Conservation (phyloP, 345 rosid species). For the Punica granatum region DNA sequence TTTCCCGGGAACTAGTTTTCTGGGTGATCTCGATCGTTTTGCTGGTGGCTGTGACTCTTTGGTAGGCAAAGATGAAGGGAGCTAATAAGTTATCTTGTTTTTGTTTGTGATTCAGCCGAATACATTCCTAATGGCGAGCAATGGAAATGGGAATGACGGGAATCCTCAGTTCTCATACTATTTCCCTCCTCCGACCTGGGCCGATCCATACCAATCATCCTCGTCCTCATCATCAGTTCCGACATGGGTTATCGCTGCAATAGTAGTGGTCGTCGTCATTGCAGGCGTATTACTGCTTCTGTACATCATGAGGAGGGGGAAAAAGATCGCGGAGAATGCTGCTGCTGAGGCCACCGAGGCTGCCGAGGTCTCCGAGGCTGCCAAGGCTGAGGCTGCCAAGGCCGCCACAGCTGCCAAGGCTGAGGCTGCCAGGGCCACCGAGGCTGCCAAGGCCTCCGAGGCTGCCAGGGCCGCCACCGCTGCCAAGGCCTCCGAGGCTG, state of each 20-base stretch:
- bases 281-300: not conserved
- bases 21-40: too few species aligned
- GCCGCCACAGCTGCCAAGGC: too few species aligned
- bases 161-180: not conserved
- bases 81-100: not conserved
- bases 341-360: not conserved
- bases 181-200: not conserved
- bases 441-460: too few species aligned
- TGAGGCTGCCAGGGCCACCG: too few species aligned
- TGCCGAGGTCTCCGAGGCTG: too few species aligned
- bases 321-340: not conserved
- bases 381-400: too few species aligned
- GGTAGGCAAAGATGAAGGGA: not conserved
- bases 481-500: conserved; percentile 1
- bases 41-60: too few species aligned
- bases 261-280: not conserved
- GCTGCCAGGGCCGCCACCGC: not conserved
- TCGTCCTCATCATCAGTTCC: conserved; percentile 2
- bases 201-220: not conserved
- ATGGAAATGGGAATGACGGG: not conserved
- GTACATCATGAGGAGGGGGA: conserved; percentile 7
- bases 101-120: not conserved
- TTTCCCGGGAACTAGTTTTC: not conserved
- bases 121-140: not conserved
- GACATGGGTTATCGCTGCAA: conserved; percentile 4